A percentile compares a stretch with the other conserved stretches of the same genome.
Evolutionary conservation across 2,329 filamentous ascomycete genomes (phyloP).

Genomic region (Monilinia fructigena): DNA sequence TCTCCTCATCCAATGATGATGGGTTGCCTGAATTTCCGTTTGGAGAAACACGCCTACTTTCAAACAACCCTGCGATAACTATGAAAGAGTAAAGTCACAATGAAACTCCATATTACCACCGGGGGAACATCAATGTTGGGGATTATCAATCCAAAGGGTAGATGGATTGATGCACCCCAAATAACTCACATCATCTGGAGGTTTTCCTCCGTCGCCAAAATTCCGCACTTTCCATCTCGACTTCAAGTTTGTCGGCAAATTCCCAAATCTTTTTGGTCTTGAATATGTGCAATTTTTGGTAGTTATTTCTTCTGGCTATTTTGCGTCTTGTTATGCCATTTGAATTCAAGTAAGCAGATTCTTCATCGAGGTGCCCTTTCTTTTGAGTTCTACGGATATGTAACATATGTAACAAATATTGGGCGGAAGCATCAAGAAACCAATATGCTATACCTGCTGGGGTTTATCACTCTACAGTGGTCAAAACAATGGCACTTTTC

Average conservation of each 20-base stretch:
- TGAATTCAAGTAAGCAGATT: neutral
- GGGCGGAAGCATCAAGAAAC: neutral
- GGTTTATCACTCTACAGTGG: too few species aligned
- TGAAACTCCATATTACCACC: too few species aligned
- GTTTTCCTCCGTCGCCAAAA: neutral
- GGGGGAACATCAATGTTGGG: too few species aligned
- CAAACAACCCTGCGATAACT: too few species aligned
- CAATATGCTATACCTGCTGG: neutral
- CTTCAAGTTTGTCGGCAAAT: neutral
- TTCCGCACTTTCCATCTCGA: neutral
- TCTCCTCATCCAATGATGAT: neutral
- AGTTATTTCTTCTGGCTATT: neutral
- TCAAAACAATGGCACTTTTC: too few species aligned
- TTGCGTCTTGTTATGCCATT: neutral
- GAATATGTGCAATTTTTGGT: neutral
- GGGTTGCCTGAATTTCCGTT: too few species aligned
- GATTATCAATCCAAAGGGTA: too few species aligned
- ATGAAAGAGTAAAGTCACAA: too few species aligned
- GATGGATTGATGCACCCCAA: neutral
- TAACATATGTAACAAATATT: neutral
- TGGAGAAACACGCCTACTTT: too few species aligned
- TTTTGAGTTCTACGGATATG: neutral
- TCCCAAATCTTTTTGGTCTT: neutral
- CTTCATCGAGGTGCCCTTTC: neutral
- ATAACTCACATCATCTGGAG: neutral